Evolutionary conservation across 768 basidiomycete genomes (phyloP).

Genomic region (Phanerodontia chrysosporium): DNA sequence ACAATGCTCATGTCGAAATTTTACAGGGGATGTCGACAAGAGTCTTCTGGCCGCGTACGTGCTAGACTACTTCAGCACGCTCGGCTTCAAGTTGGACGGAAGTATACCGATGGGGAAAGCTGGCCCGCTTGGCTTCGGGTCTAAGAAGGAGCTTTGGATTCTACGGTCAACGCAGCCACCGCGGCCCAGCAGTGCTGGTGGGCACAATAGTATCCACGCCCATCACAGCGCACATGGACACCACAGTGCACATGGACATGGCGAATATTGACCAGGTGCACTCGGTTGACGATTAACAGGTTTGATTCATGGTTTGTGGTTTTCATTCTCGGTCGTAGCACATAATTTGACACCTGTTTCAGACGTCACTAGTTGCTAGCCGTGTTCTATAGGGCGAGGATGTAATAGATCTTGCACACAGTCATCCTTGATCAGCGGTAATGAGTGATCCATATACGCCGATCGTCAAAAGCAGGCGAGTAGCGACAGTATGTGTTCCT

Average conservation of each 20-base stretch:
- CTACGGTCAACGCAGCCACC: conserved; percentile 46
- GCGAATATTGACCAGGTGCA: background rate
- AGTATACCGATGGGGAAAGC: conserved; percentile 53
- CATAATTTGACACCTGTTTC: no score
- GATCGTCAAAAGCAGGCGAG: no score
- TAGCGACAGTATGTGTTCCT: no score
- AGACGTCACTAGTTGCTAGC: no score
- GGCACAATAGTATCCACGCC: conserved; percentile 4
- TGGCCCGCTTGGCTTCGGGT: conserved; percentile 34
- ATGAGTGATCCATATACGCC: no score
- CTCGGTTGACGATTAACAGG: background rate
- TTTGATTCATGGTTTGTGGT: background rate
- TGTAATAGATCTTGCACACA: no score
- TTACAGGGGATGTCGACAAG: conserved; percentile 5
- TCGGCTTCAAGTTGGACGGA: conserved; percentile 63
- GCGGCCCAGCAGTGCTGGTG: conserved; percentile 2
- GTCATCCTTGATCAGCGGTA: no score
- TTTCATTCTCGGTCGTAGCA: no score
- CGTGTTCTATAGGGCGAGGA: no score
- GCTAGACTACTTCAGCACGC: conserved; percentile 50
- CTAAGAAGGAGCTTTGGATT: conserved; percentile 58
- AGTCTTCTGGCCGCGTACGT: conserved; percentile 44
- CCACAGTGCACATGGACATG: conserved; percentile 5
- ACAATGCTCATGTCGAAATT: background rate
- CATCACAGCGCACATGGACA: conserved; percentile 3